A percentile compares a stretch with the other conserved stretches of the same genome.
These are phyloP conservation scores for Immersiella caudata DNA, from an alignment of 495 filamentous ascomycete genomes.

Conservation along the genomic window DNA sequence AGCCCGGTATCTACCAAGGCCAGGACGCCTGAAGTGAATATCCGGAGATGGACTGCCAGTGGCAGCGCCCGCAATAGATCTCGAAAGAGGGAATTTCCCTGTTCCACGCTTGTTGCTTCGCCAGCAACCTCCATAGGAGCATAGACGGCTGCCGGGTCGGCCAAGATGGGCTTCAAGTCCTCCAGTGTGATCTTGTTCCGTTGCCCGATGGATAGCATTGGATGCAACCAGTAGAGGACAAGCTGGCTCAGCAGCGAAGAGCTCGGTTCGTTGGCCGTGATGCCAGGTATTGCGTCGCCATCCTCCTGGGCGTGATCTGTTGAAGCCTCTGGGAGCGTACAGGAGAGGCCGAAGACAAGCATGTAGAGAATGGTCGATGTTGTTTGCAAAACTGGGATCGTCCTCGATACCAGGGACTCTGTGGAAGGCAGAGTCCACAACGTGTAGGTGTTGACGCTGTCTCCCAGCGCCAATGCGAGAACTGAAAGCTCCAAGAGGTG, in stretches of 20 bases:
- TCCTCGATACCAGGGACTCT: no score
- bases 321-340: no score
- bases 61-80: not conserved
- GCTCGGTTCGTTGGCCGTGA: not conserved
- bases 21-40: not conserved
- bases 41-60: not conserved
- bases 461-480: not conserved
- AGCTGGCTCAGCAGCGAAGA: not conserved
- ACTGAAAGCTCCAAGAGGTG: not conserved
- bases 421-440: not conserved
- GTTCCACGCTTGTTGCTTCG: not conserved
- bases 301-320: not conserved
- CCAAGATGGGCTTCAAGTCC: not conserved
- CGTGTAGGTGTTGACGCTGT: not conserved
- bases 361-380: not conserved
- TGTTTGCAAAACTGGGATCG: not conserved
- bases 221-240: not conserved
- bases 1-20: not conserved
- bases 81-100: no score
- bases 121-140: not conserved
- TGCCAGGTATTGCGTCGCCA: not conserved
- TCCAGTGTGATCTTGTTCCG: not conserved
- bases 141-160: not conserved
- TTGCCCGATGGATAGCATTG: not conserved
- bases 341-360: not conserved